Evolutionary conservation across 176 grass and related monocot genomes (phyloP).

Genomic region (Miscanthus lutarioriparius): DNA sequence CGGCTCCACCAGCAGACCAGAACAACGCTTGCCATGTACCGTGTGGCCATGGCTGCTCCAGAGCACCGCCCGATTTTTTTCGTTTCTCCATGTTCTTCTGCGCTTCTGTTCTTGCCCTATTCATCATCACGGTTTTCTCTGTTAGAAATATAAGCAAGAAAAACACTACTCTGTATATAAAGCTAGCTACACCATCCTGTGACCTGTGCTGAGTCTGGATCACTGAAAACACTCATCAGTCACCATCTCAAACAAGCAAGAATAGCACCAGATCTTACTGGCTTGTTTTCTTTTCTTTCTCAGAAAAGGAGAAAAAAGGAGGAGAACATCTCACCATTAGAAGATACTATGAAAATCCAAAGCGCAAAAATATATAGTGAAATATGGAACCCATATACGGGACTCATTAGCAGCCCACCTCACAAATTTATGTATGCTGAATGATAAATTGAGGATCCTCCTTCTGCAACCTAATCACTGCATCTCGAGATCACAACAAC

Average conservation of each 20-base stretch:
- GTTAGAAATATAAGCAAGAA: neutral
- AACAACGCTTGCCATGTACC: too few relatives aligned
- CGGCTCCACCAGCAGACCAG: too few relatives aligned
- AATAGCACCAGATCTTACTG: too few relatives aligned
- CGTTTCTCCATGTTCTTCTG: neutral
- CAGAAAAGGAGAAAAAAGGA: neutral
- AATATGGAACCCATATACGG: neutral
- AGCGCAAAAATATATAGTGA: neutral
- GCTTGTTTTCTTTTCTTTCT: too few relatives aligned
- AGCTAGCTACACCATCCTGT: neutral
- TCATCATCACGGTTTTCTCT: neutral
- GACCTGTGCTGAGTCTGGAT: neutral
- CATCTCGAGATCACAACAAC: neutral
- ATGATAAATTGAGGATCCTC: conserved; percentile 1
- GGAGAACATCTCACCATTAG: neutral
- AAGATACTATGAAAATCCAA: neutral
- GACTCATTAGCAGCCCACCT: neutral
- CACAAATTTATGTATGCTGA: neutral
- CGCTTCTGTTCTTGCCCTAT: neutral
- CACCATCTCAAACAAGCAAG: neutral
- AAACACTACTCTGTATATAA: neutral
- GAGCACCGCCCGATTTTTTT: too few relatives aligned
- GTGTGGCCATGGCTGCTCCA: too few relatives aligned
- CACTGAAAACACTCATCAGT: neutral
- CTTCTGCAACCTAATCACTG: neutral